Evolutionary conservation across 208 protist species (phyloP).

Genomic region (Wallacemonas rigidus): DNA sequence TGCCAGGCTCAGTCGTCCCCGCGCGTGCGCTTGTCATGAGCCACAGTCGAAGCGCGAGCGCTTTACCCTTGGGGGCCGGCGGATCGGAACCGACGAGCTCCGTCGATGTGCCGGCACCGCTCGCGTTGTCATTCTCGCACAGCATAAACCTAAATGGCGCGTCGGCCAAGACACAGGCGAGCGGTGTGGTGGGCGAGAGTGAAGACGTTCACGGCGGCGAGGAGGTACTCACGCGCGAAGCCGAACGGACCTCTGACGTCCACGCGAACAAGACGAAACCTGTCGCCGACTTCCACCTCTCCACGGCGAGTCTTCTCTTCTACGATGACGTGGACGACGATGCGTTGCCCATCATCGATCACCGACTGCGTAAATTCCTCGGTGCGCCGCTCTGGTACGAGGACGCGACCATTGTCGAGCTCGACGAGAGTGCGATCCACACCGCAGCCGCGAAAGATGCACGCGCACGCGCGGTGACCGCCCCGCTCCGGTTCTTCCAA

Average conservation of each 20-base stretch:
- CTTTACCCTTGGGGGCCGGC: no score
- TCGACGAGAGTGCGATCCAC: background rate
- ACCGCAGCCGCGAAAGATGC: background rate
- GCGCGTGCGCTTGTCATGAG: background rate
- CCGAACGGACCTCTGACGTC: background rate
- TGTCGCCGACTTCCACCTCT: conserved; percentile 21
- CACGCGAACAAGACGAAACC: background rate
- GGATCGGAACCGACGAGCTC: background rate
- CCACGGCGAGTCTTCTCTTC: conserved; percentile 44
- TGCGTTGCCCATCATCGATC: conserved; percentile 22
- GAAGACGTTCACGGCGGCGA: background rate
- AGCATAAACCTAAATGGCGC: background rate
- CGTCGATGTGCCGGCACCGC: background rate
- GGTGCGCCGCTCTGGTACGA: conserved; percentile 15
- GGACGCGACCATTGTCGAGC: conserved; percentile 5
- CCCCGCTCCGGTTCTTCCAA: conserved; percentile 10
- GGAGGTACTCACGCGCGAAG: background rate
- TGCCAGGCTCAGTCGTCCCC: background rate
- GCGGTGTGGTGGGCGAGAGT: background rate
- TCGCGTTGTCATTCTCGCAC: background rate
- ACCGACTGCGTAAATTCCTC: conserved; percentile 17
- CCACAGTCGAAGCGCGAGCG: background rate
- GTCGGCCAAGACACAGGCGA: background rate
- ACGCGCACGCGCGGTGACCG: background rate
- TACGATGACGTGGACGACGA: conserved; percentile 48